Base-by-base conservation (phyloP, 352 stramenopile species). In the Pythium vanterpoolii region DNA sequence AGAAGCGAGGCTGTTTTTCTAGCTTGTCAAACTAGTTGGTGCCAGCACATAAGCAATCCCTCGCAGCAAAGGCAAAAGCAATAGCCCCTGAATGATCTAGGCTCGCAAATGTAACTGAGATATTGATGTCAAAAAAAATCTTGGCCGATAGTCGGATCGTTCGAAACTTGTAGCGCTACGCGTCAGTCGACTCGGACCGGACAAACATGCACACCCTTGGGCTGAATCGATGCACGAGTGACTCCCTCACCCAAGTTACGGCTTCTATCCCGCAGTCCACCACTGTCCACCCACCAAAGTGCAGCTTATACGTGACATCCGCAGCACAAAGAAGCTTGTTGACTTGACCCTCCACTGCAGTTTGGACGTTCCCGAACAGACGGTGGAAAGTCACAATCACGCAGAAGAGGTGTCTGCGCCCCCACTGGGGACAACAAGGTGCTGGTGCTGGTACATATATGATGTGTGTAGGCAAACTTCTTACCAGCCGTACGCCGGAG, bases 161-260 rank as follows among this genome's bases (percentile, higher is more conserved):
- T 39, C 14, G 33, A 39, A 39, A 39, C 33, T 14, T 39, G 33
- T 14, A 14, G 33, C 33, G 33, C 8, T 39, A 39, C 8, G 53
- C n/a, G 23, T 52, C 21, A 16, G n/a, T 61, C 23, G 42, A 46
- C 55, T 62, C 55, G 3, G 43, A 55, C 13, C 34, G 19, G 16
- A 54, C 44, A 11, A 62, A 55, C 43, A 62, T 62, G 44, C 55
- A 62, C 19, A 31, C 55, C 55, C 55, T 55, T 5, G 55, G 55
- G 8, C 45, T 40, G 40, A 52, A 52, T 23, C 51, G 23, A 34
- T 58, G 51, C 5, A 40, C 51, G 26, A 49, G 49, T 11, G 8
- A 13, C 2, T 44, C 5, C 1, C 53, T 18, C 2, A 14, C 5
- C 55, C 55, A 53, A 2, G 30, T 27, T 3, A 55, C 33, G 1